Evolutionary conservation across 1,139 yeast species (phyloP).

Genomic region (Pichia sp.): DNA sequence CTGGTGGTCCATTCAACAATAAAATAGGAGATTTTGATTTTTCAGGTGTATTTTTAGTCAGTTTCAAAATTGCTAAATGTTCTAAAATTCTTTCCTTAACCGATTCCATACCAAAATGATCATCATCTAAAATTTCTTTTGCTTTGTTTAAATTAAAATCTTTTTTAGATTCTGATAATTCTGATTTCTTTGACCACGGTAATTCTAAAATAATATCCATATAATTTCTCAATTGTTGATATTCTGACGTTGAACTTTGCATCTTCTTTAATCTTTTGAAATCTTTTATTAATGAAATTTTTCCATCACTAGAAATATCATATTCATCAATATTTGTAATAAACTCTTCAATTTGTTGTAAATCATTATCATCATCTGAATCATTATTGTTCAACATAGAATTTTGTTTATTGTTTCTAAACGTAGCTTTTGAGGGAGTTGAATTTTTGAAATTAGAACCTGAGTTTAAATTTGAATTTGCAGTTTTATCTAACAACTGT

Average conservation of each 20-base stretch:
- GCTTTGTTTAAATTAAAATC: conserved; percentile 46
- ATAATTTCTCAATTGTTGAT: conserved; percentile 65
- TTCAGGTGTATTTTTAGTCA: conserved; percentile 23
- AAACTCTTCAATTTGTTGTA: conserved; percentile 43
- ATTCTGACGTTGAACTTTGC: conserved; percentile 66
- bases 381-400: not conserved
- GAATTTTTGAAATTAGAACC: not conserved
- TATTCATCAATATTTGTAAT: conserved; percentile 35
- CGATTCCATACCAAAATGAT: conserved; percentile 78
- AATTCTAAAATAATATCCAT: conserved; percentile 64
- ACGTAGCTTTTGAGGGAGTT: too few relatives aligned
- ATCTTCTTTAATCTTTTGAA: conserved; percentile 55
- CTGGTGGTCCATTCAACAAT: conserved; percentile 89
- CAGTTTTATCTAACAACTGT: conserved; percentile 36
- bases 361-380: conserved; percentile 38
- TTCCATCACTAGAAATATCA: conserved; percentile 44
- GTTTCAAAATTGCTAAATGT: conserved; percentile 70
- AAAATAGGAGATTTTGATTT: conserved; percentile 55
- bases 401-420: not conserved
- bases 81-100: conserved; percentile 80
- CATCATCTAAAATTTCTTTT: conserved; percentile 57
- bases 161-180: not conserved
- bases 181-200: conserved; percentile 45
- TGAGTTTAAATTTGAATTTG: not conserved
- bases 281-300: conserved; percentile 55